Evolutionary conservation across 495 filamentous ascomycete genomes (phyloP), one percentile per base, ranked within the genome.

Genomic region (Glonium stellatum): DNA sequence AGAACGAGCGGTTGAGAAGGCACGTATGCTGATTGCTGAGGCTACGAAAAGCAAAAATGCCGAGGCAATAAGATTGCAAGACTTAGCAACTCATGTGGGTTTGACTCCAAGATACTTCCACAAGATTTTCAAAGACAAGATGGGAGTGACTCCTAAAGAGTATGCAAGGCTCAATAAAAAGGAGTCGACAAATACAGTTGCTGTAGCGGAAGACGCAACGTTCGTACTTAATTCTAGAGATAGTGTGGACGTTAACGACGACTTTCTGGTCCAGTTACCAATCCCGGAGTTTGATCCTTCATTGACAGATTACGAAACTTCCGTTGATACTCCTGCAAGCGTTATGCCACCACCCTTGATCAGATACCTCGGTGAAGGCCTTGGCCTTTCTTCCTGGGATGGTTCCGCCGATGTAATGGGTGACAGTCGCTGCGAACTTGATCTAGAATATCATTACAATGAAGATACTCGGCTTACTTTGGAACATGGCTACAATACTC

Each of bases 41-140:
- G 59, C 55, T 5, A 22, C 54, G 11, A 53, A 59, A 63, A 64
- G 46, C 70, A 63, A 64, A 19, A 60, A 69, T 12, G 27, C 42
- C 15, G 63, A 60, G 58, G 72, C 74, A 54, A 73, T 78, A n/a
- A 77, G 72, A 46, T 67, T 82, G 34, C 71, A 75, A 22, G 73
- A 77, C 23, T 67, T 87, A 55, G 83, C 84, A 18, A 72, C 69
- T 54, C 74, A 72, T 59, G 83, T 78, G 18, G 75, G 76, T 2
- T 66, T 85, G 58, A 84, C 81, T 18, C 73, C 82, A 48, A 79
- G 83, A 65, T 80, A 86, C 69, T 83, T 87, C 62, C 82, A 81
- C 65, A 81, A 85, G 34, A 70, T 86, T 37, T 83, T 84, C 59
- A 85, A 81, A 70, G 78, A 82, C 56, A 74, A 75, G 1, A 79